phyloP scores from a whole-genome alignment of 2,329 filamentous ascomycete genomes.

The Penicillium hesseltinei region DNA sequence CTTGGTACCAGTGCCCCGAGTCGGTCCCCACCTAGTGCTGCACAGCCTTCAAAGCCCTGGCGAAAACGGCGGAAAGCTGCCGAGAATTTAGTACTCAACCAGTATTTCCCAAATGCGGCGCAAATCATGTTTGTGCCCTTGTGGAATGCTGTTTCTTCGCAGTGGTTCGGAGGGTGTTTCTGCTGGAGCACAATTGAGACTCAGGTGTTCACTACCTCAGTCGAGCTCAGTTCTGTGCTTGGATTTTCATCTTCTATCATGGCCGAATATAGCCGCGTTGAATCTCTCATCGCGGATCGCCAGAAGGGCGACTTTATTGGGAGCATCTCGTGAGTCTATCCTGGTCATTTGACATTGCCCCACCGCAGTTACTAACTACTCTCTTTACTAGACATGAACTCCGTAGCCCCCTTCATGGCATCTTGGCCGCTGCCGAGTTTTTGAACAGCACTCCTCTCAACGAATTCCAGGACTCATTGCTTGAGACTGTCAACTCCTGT shows the following conservation, averaged over 20 bases:
- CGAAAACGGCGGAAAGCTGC: conserved; percentile 32
- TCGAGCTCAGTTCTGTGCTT: conserved; percentile 42
- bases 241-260: conserved; percentile 45
- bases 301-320: conserved; percentile 47
- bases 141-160: conserved; percentile 50
- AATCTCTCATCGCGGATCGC: conserved; percentile 43
- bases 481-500: conserved; percentile 44
- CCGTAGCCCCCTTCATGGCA: conserved; percentile 44
- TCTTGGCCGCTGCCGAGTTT: conserved; percentile 44
- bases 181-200: conserved; percentile 44
- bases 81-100: conserved; percentile 42
- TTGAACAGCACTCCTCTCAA: conserved; percentile 39
- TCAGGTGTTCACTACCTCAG: conserved; percentile 36
- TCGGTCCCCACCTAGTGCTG: conserved; percentile 6
- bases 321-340: conserved; percentile 38
- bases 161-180: conserved; percentile 49
- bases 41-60: conserved; percentile 20
- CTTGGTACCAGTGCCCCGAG: conserved; percentile 9
- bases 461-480: conserved; percentile 41
- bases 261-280: conserved; percentile 44
- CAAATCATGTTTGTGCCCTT: conserved; percentile 53
- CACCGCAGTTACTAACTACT: not conserved
- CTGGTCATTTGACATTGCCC: not conserved
- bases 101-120: conserved; percentile 48
- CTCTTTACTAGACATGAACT: conserved; percentile 37